Conservation (phyloP, 1,284 basidiomycete species). For the Spongispora temasekensis region DNA sequence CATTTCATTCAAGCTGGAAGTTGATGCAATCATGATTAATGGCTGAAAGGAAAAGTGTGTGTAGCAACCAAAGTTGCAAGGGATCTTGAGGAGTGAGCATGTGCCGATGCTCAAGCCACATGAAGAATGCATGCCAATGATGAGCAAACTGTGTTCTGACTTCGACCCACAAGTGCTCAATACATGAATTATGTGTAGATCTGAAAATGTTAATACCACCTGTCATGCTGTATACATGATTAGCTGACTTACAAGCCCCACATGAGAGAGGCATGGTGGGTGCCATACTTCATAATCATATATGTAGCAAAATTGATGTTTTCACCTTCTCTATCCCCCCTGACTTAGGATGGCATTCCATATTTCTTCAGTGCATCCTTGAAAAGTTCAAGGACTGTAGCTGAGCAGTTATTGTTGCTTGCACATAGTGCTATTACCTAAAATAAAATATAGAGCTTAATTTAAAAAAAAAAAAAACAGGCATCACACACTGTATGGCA, state of each 20-base stretch:
- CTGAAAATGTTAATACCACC: too few relatives aligned
- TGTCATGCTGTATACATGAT: not conserved
- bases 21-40: constrained; percentile 20
- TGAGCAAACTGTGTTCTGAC: constrained; percentile 24
- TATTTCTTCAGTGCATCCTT: not conserved
- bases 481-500: constrained; percentile 16
- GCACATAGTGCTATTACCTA: constrained; percentile 22
- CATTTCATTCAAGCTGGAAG: constrained; percentile 35
- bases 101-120: constrained; percentile 21
- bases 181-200: constrained; percentile 18
- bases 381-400: not conserved
- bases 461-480: not conserved
- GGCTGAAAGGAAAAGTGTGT: constrained; percentile 25
- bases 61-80: constrained; percentile 34
- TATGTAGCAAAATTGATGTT: not conserved
- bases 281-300: not conserved
- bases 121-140: constrained; percentile 35
- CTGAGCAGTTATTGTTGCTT: constrained; percentile 26
- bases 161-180: constrained; percentile 45
- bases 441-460: not conserved
- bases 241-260: not conserved
- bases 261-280: not conserved
- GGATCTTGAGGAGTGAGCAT: constrained; percentile 20
- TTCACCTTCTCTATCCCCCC: not conserved
- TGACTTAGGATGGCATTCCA: not conserved